Base-by-base conservation (phyloP, 495 filamentous ascomycete species). In the Penicillium cinerascens region DNA sequence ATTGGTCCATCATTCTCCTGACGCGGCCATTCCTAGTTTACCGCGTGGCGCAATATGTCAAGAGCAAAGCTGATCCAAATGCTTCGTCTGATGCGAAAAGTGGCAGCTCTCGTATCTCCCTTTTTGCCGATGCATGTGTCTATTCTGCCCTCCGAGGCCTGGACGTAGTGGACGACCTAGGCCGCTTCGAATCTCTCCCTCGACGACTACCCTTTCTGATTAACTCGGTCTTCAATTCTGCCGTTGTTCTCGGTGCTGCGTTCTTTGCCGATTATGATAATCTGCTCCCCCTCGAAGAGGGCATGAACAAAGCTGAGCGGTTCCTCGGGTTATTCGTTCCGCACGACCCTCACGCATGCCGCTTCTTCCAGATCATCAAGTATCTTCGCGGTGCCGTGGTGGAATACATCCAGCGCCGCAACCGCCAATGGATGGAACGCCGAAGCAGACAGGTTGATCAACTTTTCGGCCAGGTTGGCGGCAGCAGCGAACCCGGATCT, bases 1-100 rank as follows among this genome's bases (percentile, higher is more conserved):
- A 84, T 54, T 87, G 88, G 69, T 88, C 86, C 1, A 82, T 90
- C 42, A 81, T 90, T 20, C 73, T 91, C 5, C 73, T 91, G n/a
- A 77, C 75, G 4, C 68, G 76, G 5, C 88, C 88, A 4, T 86
- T 91, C 56, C 85, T 90, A 46, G 69, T 89, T 18, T 79, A 74
- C 46, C 66, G 76, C 44, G 70, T 81, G 1, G 75, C 75, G 33
- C 66, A 69, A 18, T 72, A 76, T 42, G 70, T 76, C 16, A 73
- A 73, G 52, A 66, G 57, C 48, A 74, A 71, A 52, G 49, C 43
- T 20, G 67, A 68, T 7, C 29, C 65, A 18, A 56, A 64, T 23
- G 40, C 23, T 9, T 27, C 58, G 20, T 26, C 65, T 11, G 58
- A 69, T 17, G 20, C 53, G 23, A 56, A 61, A 35, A 68, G 51